Percentiles rank a stretch among this genome's conserved stretches.
phyloP scores from a whole-genome alignment of 495 filamentous ascomycete species.

The Pyrenopolyporus hunteri region DNA sequence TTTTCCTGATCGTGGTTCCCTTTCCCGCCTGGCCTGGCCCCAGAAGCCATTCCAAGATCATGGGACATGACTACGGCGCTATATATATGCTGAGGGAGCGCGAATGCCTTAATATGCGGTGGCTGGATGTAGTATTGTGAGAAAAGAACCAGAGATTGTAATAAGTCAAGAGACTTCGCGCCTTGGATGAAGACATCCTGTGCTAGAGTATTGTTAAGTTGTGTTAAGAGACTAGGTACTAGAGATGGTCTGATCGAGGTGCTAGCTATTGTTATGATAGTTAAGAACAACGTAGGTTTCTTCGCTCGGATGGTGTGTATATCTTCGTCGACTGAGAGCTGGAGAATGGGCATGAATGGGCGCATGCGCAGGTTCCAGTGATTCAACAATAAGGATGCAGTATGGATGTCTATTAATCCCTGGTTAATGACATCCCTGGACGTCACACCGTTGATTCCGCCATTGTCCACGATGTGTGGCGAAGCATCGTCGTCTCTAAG shows the following conservation, averaged over 20 bases:
- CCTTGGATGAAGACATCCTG: conserved; percentile 34
- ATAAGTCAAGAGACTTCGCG: conserved; percentile 24
- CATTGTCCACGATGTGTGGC: neutral
- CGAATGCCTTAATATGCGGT: conserved; percentile 20
- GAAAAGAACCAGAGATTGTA: conserved; percentile 28
- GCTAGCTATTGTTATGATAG: conserved; percentile 31
- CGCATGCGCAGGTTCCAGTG: conserved; percentile 31
- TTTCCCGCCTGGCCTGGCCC: neutral
- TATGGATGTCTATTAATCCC: conserved; percentile 22
- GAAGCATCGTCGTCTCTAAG: neutral
- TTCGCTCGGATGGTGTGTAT: conserved; percentile 8
- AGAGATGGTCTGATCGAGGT: conserved; percentile 16
- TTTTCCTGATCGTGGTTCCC: neutral
- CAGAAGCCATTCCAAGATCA: conserved; percentile 16
- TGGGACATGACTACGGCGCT: conserved; percentile 34
- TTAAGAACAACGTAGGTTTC: conserved; percentile 29
- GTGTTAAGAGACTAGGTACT: conserved; percentile 15
- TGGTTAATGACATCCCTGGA: conserved; percentile 18
- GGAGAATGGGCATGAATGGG: conserved; percentile 27
- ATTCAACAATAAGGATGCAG: conserved; percentile 13
- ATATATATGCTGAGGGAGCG: conserved; percentile 30
- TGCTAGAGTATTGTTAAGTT: conserved; percentile 22
- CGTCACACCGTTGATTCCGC: too few relatives aligned
- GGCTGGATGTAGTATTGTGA: conserved; percentile 36
- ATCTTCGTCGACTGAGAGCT: conserved; percentile 16